Conservation (phyloP, 495 filamentous ascomycete species). For the Xylaria longipes region DNA sequence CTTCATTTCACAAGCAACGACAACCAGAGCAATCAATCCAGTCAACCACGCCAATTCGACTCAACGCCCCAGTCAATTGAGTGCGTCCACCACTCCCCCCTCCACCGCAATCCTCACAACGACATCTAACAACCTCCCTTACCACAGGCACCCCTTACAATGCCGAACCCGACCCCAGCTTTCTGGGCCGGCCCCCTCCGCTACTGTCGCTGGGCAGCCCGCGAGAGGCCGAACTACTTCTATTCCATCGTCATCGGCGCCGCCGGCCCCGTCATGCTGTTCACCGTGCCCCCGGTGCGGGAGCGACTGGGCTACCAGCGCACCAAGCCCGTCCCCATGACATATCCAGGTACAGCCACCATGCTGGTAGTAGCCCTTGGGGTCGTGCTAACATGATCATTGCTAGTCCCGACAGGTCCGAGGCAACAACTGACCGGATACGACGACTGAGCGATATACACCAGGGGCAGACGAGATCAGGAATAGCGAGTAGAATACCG, state of each 20-base stretch:
- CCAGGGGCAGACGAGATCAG: background rate
- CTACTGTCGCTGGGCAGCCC: conserved; percentile 85
- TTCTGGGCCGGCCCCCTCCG: conserved; percentile 84
- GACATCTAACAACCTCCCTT: background rate
- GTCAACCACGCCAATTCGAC: conserved; percentile 23
- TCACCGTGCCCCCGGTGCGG: conserved; percentile 73
- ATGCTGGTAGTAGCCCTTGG: background rate
- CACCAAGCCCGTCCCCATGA: conserved; percentile 75
- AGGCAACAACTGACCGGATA: conserved; percentile 75
- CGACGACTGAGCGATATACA: conserved; percentile 61
- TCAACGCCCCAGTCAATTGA: conserved; percentile 31
- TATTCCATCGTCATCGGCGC: conserved; percentile 76
- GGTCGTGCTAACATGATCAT: conserved; percentile 37
- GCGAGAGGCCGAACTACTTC: conserved; percentile 87
- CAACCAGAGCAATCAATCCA: background rate
- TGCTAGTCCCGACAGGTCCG: conserved; percentile 71
- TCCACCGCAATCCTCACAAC: background rate
- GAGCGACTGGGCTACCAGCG: conserved; percentile 72
- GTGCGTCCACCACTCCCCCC: background rate
- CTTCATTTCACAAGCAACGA: background rate
- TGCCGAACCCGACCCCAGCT: conserved; percentile 66
- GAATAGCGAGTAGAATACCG: background rate
- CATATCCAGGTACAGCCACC: conserved; percentile 81
- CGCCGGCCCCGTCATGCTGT: conserved; percentile 71
- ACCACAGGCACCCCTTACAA: conserved; percentile 42